Conservation (phyloP, 2,329 filamentous ascomycete genomes). For the Pseudogymnoascus sp. region DNA sequence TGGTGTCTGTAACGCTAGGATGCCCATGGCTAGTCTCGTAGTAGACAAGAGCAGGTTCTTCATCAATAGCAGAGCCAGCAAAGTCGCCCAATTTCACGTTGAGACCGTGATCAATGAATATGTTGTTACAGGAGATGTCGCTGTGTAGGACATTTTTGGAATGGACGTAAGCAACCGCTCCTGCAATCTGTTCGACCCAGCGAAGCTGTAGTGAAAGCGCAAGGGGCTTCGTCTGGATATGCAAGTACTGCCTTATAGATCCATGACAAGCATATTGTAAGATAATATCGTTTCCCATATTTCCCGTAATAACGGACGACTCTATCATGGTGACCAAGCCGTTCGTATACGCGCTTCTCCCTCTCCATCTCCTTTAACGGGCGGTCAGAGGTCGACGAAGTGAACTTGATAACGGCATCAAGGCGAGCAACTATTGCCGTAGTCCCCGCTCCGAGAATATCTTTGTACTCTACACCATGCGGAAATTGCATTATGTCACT, state of each 20-base stretch:
- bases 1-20: not conserved
- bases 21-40: not conserved
- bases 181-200: conserved; percentile 11
- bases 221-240: not conserved
- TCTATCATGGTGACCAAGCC: not conserved
- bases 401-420: not conserved
- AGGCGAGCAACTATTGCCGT: not conserved
- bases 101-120: conserved; percentile 14
- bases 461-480: not conserved
- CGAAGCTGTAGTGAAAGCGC: not conserved
- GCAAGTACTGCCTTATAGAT: not conserved
- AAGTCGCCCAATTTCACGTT: conserved; percentile 15
- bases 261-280: not conserved
- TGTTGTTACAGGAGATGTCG: conserved; percentile 14
- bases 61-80: not conserved
- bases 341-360: not conserved
- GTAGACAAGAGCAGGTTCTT: not conserved
- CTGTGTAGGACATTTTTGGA: conserved; percentile 10
- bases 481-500: not conserved
- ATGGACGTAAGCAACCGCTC: conserved; percentile 13
- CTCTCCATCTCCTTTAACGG: not conserved
- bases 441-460: not conserved
- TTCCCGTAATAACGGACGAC: not conserved
- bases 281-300: not conserved
- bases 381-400: not conserved